Percentiles rank a stretch among this genome's conserved stretches.
Evolutionary conservation across 129 eudicot genomes (phyloP).

Genomic region (Oenanthe sinensis): DNA sequence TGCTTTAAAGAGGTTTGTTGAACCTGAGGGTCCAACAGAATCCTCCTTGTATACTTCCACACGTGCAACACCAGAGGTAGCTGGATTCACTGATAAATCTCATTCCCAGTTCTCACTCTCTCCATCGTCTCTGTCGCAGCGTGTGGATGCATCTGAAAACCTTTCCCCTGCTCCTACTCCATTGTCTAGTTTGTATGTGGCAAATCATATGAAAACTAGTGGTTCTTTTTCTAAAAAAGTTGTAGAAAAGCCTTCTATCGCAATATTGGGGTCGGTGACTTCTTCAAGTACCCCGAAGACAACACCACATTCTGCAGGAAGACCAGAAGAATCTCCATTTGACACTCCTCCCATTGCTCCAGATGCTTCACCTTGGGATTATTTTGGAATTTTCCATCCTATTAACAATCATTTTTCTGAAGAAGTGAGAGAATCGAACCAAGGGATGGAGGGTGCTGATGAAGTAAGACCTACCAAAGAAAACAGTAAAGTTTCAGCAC

Average conservation of each 20-base stretch:
- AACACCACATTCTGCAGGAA: slow-evolving; percentile 36
- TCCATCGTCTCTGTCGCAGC: slow-evolving; percentile 49
- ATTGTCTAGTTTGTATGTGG: slow-evolving; percentile 35
- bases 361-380: slow-evolving; percentile 89
- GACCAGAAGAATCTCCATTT: slow-evolving; percentile 34
- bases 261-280: slow-evolving; percentile 47
- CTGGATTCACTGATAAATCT: slow-evolving; percentile 38
- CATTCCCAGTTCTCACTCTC: slow-evolving; percentile 48
- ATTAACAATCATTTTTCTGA: slow-evolving; percentile 55
- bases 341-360: slow-evolving; percentile 26
- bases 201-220: slow-evolving; percentile 68
- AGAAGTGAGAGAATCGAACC: slow-evolving; percentile 34
- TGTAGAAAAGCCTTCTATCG: slow-evolving; percentile 65
- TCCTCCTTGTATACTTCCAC: slow-evolving; percentile 45
- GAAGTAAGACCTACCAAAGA: slow-evolving; percentile 21
- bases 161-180: slow-evolving; percentile 65
- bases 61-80: slow-evolving; percentile 56
- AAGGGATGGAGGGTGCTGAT: slow-evolving; percentile 24
- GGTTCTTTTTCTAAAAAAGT: slow-evolving; percentile 61
- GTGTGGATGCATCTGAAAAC: slow-evolving; percentile 30
- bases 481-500: slow-evolving; percentile 26
- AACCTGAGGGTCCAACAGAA: slow-evolving; percentile 46
- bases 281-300: slow-evolving; percentile 49
- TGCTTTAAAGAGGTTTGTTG: slow-evolving; percentile 67
- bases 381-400: slow-evolving; percentile 69